Evolutionary conservation across 2,329 filamentous ascomycete species (phyloP).

Genomic region (Aspergillus chevalieri): DNA sequence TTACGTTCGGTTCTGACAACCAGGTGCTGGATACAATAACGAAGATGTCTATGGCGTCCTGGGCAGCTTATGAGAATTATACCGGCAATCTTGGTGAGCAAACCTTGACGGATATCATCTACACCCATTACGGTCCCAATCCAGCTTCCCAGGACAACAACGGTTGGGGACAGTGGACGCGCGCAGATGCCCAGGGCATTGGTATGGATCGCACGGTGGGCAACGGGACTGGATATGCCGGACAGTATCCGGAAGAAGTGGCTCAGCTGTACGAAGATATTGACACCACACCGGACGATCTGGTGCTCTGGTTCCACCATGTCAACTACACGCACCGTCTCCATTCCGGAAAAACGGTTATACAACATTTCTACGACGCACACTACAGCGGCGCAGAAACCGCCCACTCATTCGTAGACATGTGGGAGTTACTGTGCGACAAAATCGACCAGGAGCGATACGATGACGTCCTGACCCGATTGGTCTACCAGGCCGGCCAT

Average conservation of each 20-base stretch:
- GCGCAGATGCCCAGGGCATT: slow-evolving; percentile 53
- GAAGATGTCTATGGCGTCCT: slow-evolving; percentile 61
- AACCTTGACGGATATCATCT: slow-evolving; percentile 62
- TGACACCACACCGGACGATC: slow-evolving; percentile 59
- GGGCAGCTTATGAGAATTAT: slow-evolving; percentile 67
- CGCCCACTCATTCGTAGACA: slow-evolving; percentile 50
- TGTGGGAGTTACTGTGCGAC: slow-evolving; percentile 51
- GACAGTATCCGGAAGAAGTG: slow-evolving; percentile 60
- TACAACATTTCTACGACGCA: slow-evolving; percentile 61
- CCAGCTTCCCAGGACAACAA: slow-evolving; percentile 62
- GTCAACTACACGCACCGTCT: slow-evolving; percentile 60
- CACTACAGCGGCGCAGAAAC: slow-evolving; percentile 56
- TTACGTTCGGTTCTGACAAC: slow-evolving; percentile 57
- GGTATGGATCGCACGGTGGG: slow-evolving; percentile 66
- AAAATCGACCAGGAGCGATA: slow-evolving; percentile 57
- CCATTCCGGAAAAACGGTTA: slow-evolving; percentile 60
- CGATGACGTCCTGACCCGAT: slow-evolving; percentile 52
- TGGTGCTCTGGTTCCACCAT: slow-evolving; percentile 70
- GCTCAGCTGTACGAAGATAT: slow-evolving; percentile 54
- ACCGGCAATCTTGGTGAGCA: slow-evolving; percentile 64
- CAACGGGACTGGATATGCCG: slow-evolving; percentile 61
- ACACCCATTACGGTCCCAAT: slow-evolving; percentile 62
- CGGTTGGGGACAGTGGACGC: slow-evolving; percentile 67
- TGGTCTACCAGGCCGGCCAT: slow-evolving; percentile 63
- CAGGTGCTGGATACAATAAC: slow-evolving; percentile 55